A percentile compares a stretch with the other conserved stretches of the same genome.
phyloP scores from a whole-genome alignment of 1,139 yeast species.

The Hansenula lynferdii region DNA sequence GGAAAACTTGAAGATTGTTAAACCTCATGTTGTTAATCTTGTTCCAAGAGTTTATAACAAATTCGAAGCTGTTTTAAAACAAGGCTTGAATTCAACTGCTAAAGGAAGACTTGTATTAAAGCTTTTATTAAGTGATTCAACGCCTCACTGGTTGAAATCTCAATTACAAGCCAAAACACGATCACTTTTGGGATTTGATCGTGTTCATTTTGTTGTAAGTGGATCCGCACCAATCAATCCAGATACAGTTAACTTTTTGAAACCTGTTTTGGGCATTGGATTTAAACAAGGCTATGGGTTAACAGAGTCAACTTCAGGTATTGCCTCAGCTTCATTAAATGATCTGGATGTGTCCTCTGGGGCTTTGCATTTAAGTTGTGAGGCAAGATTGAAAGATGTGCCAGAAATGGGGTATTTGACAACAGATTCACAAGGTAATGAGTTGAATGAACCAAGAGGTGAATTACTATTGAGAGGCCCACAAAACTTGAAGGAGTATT shows the following conservation, averaged over 20 bases:
- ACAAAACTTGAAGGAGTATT: constrained; percentile 57
- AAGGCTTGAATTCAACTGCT: constrained; percentile 29
- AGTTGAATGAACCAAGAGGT: constrained; percentile 37
- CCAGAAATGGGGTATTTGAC: constrained; percentile 63
- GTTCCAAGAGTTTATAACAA: constrained; percentile 68
- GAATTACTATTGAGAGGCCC: constrained; percentile 69
- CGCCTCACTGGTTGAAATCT: constrained; percentile 2
- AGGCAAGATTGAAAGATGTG: constrained; percentile 57
- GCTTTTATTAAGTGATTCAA: constrained; percentile 20
- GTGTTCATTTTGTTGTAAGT: constrained; percentile 38
- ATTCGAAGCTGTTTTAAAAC: constrained; percentile 49
- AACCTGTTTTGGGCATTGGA: constrained; percentile 55
- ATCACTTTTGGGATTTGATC: constrained; percentile 52
- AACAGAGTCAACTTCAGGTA: constrained; percentile 71
- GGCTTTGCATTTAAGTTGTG: constrained; percentile 45
- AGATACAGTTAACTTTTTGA: constrained; percentile 55
- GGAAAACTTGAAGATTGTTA: constrained; percentile 50
- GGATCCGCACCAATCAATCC: constrained; percentile 77
- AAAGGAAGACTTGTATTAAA: constrained; percentile 34
- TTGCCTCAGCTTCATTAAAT: constrained; percentile 40
- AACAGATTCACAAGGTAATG: constrained; percentile 39
- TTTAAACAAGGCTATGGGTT: constrained; percentile 73
- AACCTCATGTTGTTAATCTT: constrained; percentile 48
- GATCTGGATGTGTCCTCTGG: constrained; percentile 54
- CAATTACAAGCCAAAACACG: constrained; percentile 22